A percentile compares a stretch with the other conserved stretches of the same genome.
These are phyloP conservation scores for Vanrija sp. DNA, from an alignment of 1,284 basidiomycete species.

Conservation along the genomic window DNA sequence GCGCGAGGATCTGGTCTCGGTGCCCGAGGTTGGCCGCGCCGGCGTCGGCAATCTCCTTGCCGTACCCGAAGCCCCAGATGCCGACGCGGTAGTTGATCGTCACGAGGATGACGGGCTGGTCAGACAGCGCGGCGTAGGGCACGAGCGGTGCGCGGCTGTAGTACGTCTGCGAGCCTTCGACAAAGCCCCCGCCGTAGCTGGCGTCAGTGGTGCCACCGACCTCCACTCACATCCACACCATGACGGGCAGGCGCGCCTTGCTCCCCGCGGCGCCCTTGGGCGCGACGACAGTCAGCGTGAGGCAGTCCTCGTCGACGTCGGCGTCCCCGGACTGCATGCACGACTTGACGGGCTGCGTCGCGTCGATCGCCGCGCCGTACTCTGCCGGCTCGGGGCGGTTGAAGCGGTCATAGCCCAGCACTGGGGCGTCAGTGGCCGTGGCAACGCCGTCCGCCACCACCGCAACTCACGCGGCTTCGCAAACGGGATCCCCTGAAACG, in stretches of 20 bases:
- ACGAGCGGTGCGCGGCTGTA: constrained; percentile 25
- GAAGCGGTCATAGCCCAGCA: constrained; percentile 43
- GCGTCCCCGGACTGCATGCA: constrained; percentile 29
- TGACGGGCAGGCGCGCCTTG: constrained; percentile 40
- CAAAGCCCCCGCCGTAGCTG: constrained; percentile 44
- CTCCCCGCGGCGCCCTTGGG: constrained; percentile 20
- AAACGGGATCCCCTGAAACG: constrained; percentile 10
- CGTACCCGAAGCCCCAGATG: constrained; percentile 50
- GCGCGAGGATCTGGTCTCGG: constrained; percentile 50
- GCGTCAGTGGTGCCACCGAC: background rate
- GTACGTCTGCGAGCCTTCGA: constrained; percentile 13
- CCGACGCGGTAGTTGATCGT: constrained; percentile 52
- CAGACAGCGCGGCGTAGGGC: constrained; percentile 4
- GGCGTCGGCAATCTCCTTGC: constrained; percentile 35
- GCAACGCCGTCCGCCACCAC: background rate
- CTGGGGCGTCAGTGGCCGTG: constrained; percentile 1
- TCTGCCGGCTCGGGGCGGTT: constrained; percentile 23
- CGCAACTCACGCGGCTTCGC: constrained; percentile 7
- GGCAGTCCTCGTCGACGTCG: constrained; percentile 46
- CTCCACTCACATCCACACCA: constrained; percentile 36
- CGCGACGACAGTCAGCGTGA: constrained; percentile 46
- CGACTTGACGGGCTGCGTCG: constrained; percentile 23
- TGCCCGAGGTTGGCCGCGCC: constrained; percentile 46
- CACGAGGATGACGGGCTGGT: constrained; percentile 48
- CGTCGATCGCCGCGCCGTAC: constrained; percentile 30